Conservation (phyloP, 441 rosid genomes). For the Kokia cookei region DNA sequence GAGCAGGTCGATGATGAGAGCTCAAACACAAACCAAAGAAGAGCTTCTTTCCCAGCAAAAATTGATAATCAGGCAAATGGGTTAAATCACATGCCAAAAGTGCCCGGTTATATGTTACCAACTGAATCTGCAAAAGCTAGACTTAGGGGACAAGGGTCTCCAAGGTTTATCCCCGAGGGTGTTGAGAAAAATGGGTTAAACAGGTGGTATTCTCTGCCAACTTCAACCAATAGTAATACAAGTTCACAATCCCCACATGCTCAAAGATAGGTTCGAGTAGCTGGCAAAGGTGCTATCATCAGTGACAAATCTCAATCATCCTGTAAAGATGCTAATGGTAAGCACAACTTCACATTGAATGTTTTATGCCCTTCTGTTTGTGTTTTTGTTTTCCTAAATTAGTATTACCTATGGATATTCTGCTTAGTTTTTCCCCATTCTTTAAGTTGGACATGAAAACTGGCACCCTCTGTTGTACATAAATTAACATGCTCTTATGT, state of each 20-base stretch:
- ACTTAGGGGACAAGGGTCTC: constrained; percentile 62
- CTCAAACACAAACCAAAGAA: constrained; percentile 43
- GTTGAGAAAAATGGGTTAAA: constrained; percentile 34
- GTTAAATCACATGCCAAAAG: constrained; percentile 34
- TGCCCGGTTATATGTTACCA: constrained; percentile 84
- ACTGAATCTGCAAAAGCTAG: constrained; percentile 71
- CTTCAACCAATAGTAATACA: constrained; percentile 41
- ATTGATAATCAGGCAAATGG: constrained; percentile 45
- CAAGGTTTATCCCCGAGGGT: constrained; percentile 36
- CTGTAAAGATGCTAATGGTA: constrained; percentile 62
- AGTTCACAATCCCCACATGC: constrained; percentile 53
- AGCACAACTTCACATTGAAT: constrained; percentile 3
- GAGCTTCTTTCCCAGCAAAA: constrained; percentile 48
- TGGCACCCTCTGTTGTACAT: background rate
- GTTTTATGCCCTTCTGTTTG: background rate
- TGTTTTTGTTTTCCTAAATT: background rate
- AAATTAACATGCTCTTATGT: background rate
- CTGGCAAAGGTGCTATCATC: constrained; percentile 42
- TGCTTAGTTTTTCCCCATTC: background rate
- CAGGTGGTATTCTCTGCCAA: constrained; percentile 71
- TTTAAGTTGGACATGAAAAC: background rate
- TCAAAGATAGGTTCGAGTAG: constrained; percentile 36
- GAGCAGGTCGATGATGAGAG: constrained; percentile 26
- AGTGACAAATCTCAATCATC: constrained; percentile 42
- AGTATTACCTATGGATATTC: background rate